phyloP scores from a whole-genome alignment of 2,329 filamentous ascomycete species.

The Cytospora schulzeri region DNA sequence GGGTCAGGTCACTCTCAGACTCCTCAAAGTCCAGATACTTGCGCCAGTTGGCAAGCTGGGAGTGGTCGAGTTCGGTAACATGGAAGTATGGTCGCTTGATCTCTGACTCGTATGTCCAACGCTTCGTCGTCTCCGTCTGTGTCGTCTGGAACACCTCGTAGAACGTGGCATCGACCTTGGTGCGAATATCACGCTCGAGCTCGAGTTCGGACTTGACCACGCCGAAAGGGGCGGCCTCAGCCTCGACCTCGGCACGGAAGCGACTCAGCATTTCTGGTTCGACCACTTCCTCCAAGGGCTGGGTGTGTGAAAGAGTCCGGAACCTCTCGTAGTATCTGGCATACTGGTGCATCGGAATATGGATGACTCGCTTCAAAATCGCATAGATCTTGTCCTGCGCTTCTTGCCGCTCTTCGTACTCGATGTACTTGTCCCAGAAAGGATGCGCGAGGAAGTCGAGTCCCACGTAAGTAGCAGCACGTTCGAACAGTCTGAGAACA shows the following conservation, averaged over 20 bases:
- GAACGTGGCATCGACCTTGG: conserved; percentile 78
- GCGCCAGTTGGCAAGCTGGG: conserved; percentile 86
- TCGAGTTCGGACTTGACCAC: conserved; percentile 67
- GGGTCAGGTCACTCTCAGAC: conserved; percentile 72
- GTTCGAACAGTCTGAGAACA: conserved; percentile 82
- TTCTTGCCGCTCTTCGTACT: conserved; percentile 91
- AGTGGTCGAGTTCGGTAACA: conserved; percentile 85
- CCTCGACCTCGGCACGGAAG: conserved; percentile 72
- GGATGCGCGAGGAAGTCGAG: conserved; percentile 92
- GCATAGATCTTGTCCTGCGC: conserved; percentile 81
- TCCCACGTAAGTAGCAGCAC: conserved; percentile 80
- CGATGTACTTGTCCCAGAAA: conserved; percentile 99
- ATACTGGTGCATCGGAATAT: conserved; percentile 95
- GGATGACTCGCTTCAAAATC: conserved; percentile 79
- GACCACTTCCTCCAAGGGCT: conserved; percentile 73
- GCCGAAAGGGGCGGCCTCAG: conserved; percentile 58
- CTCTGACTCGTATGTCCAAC: conserved; percentile 93
- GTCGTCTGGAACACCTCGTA: conserved; percentile 80
- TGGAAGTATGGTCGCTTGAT: conserved; percentile 97
- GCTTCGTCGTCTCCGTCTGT: conserved; percentile 84
- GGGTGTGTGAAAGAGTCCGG: conserved; percentile 71
- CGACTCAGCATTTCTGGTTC: conserved; percentile 67
- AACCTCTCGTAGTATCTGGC: conserved; percentile 93
- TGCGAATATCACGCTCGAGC: conserved; percentile 78
- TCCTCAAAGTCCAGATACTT: conserved; percentile 98